These are phyloP conservation scores for Vitis hybrid DNA, from an alignment of 177 flowering plant genomes.

Conservation along the genomic window DNA sequence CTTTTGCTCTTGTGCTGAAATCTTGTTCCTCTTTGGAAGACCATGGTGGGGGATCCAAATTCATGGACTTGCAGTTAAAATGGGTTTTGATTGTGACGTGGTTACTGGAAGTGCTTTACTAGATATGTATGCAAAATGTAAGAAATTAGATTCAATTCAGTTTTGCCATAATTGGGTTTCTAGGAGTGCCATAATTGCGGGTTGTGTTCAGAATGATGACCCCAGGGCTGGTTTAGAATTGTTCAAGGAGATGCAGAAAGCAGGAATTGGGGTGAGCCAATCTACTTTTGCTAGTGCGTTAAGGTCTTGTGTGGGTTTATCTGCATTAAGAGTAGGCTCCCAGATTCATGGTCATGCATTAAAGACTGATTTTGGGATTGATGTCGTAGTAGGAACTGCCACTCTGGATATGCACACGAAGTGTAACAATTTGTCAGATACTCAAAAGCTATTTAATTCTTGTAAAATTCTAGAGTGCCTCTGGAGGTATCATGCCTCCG, in stretches of 20 bases:
- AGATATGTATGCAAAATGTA: constrained; percentile 85
- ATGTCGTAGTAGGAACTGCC: constrained; percentile 78
- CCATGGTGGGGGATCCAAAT: constrained; percentile 46
- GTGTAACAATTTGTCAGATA: constrained; percentile 48
- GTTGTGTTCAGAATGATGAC: constrained; percentile 61
- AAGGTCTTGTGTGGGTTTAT: constrained; percentile 66
- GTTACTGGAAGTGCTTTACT: constrained; percentile 71
- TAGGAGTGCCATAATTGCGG: constrained; percentile 83
- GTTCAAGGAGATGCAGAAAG: constrained; percentile 64
- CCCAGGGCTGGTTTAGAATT: constrained; percentile 42
- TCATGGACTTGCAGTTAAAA: constrained; percentile 53
- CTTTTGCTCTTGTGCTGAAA: constrained; percentile 60
- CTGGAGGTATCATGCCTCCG: too few relatives aligned
- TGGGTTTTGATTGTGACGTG: constrained; percentile 61
- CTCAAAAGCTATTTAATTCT: constrained; percentile 48
- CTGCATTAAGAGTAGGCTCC: constrained; percentile 46
- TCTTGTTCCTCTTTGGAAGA: constrained; percentile 52
- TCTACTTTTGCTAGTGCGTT: constrained; percentile 77
- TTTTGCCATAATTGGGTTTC: constrained; percentile 68
- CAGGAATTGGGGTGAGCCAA: constrained; percentile 61
- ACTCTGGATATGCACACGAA: constrained; percentile 86
- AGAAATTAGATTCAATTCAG: constrained; percentile 38
- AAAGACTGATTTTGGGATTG: constrained; percentile 50
- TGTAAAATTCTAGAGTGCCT: neutral
- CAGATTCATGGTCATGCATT: constrained; percentile 74